These are phyloP conservation scores for Chlorella ohadii DNA, from an alignment of 139 green algal species.

Conservation along the genomic window DNA sequence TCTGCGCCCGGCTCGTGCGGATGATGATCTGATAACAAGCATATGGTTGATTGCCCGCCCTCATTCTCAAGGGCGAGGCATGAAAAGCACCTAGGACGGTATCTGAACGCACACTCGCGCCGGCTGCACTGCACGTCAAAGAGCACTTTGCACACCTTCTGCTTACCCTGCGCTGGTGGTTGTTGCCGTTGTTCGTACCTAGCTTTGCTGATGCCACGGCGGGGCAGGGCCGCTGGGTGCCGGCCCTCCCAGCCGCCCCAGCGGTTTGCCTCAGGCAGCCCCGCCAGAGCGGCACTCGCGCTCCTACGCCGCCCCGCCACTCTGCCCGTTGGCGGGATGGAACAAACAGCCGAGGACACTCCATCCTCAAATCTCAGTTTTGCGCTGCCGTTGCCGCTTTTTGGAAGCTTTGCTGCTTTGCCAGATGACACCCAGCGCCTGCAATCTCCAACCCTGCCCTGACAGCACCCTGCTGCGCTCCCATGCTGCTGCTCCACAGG, in stretches of 20 bases:
- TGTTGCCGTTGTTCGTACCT: too few relatives aligned
- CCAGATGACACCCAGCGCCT: not conserved
- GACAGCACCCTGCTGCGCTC: too few relatives aligned
- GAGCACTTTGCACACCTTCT: not conserved
- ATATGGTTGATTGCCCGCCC: conserved; percentile 1
- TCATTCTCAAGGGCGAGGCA: not conserved
- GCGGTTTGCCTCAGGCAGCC: conserved; percentile 37
- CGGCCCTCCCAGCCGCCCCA: not conserved
- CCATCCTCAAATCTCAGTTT: too few relatives aligned
- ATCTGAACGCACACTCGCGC: not conserved
- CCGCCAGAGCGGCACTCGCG: conserved; percentile 27
- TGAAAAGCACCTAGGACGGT: not conserved
- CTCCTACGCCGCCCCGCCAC: conserved; percentile 33
- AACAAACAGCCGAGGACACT: conserved; percentile 19
- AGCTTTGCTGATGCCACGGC: not conserved
- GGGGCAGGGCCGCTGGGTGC: conserved; percentile 30
- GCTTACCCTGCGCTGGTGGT: not conserved
- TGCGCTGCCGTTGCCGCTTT: not conserved
- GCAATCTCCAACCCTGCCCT: too few relatives aligned
- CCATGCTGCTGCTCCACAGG: conserved; percentile 32
- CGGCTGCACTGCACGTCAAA: not conserved
- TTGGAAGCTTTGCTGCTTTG: not conserved
- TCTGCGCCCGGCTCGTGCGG: not conserved
- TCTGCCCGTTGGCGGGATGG: not conserved
- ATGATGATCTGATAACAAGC: not conserved